Percentiles rank a stretch among this genome's conserved stretches.
These are phyloP conservation scores for Ciborinia camelliae DNA, from an alignment of 2,329 filamentous ascomycete genomes.

Conservation along the genomic window DNA sequence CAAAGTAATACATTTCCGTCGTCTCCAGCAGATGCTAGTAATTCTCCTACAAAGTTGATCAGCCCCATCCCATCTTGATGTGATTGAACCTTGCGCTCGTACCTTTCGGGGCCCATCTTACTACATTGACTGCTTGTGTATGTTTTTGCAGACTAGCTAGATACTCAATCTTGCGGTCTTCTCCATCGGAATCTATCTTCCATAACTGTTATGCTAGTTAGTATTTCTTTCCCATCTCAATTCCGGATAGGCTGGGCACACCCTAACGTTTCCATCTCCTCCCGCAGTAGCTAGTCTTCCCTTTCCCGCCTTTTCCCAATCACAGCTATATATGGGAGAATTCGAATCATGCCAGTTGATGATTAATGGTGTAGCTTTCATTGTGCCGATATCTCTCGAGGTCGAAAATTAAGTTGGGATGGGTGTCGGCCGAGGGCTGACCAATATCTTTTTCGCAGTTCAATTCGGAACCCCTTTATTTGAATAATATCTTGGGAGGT, in stretches of 20 bases:
- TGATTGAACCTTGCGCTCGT: conserved; percentile 30
- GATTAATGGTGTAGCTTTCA: conserved; percentile 95
- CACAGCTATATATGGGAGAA: conserved; percentile 92
- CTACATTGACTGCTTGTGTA: conserved; percentile 96
- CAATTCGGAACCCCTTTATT: background rate
- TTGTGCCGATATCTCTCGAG: conserved; percentile 41
- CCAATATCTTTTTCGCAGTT: background rate
- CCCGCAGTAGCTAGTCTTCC: conserved; percentile 89
- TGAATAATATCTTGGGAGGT: background rate
- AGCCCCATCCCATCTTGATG: background rate
- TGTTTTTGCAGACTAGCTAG: conserved; percentile 89
- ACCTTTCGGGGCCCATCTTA: conserved; percentile 94
- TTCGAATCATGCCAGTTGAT: conserved; percentile 99
- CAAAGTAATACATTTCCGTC: conserved; percentile 96
- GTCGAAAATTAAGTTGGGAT: background rate
- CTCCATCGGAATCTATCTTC: conserved; percentile 81
- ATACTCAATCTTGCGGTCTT: conserved; percentile 87
- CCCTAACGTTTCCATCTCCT: conserved; percentile 93
- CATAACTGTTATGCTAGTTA: conserved; percentile 61
- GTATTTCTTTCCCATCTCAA: background rate
- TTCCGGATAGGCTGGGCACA: conserved; percentile 41
- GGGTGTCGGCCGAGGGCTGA: background rate
- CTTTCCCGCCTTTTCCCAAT: conserved; percentile 91
- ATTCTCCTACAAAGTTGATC: conserved; percentile 62
- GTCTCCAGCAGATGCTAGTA: conserved; percentile 91